A percentile compares a stretch with the other conserved stretches of the same genome.
These are phyloP conservation scores for Kwoniella mangroviensis DNA, from an alignment of 768 basidiomycete genomes.

Conservation along the genomic window DNA sequence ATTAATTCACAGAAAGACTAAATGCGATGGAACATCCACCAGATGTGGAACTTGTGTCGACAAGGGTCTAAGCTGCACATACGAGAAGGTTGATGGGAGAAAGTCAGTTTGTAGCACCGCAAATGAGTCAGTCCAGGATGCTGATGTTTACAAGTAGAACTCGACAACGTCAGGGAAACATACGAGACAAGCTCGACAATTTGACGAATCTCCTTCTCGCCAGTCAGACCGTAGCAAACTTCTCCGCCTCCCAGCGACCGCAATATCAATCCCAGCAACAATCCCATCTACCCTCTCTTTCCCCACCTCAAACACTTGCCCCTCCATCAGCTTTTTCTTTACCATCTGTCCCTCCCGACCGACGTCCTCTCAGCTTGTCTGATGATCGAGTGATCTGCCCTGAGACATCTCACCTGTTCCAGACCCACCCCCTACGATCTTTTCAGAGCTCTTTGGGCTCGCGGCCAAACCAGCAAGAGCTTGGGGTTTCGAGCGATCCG, in stretches of 20 bases:
- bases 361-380: background rate
- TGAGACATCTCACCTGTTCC: background rate
- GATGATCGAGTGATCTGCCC: background rate
- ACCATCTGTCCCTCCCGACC: too few relatives aligned
- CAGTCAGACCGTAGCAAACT: background rate
- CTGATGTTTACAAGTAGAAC: background rate
- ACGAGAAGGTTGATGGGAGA: conserved; percentile 8
- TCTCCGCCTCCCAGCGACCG: background rate
- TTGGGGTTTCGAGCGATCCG: background rate
- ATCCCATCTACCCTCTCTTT: background rate
- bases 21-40: conserved; percentile 1
- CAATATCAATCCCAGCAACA: background rate
- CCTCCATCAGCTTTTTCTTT: too few relatives aligned
- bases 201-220: conserved; percentile 2
- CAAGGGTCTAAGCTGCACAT: conserved; percentile 4
- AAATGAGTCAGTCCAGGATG: background rate
- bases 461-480: background rate
- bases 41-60: conserved; percentile 8
- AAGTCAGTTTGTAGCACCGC: conserved; percentile 5
- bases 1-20: conserved; percentile 5
- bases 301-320: background rate
- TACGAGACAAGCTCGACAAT: conserved; percentile 9
- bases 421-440: too few relatives aligned
- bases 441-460: background rate
- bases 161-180: background rate